Percentiles rank a stretch among this genome's conserved stretches.
Evolutionary conservation across 2,329 filamentous ascomycete genomes (phyloP).

Genomic region (Phialophora tarda): DNA sequence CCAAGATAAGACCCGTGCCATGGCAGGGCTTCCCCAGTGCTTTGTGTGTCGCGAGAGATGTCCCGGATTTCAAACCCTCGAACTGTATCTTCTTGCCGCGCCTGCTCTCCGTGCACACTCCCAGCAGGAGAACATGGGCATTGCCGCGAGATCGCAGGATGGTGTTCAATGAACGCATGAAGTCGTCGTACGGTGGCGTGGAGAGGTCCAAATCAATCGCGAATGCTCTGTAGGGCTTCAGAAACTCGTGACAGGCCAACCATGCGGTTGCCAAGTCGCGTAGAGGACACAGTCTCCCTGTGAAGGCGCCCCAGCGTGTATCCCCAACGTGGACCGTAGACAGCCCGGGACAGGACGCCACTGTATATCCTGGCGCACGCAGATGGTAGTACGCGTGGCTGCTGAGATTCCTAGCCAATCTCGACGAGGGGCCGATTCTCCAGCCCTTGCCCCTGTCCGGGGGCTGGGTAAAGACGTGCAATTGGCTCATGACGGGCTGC

Average conservation of each 20-base stretch:
- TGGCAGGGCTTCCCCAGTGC: too few species aligned
- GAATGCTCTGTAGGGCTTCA: too few species aligned
- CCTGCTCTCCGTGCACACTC: too few species aligned
- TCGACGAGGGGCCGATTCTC: background rate
- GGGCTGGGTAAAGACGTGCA: slow-evolving; percentile 1
- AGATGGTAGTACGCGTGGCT: background rate
- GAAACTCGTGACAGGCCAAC: background rate
- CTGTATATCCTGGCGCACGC: background rate
- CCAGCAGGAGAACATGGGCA: too few species aligned
- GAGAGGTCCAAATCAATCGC: too few species aligned
- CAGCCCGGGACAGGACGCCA: background rate
- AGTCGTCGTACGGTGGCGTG: too few species aligned
- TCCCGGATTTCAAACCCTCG: too few species aligned
- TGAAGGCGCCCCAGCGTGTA: background rate
- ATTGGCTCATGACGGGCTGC: background rate
- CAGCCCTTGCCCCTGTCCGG: background rate
- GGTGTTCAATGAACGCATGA: too few species aligned
- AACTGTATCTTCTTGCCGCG: too few species aligned
- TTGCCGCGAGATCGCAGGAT: too few species aligned
- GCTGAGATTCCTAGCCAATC: background rate
- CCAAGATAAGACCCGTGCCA: too few species aligned
- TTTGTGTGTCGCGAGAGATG: too few species aligned
- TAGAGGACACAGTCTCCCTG: background rate
- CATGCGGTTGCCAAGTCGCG: background rate
- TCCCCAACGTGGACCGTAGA: background rate